phyloP scores from a whole-genome alignment of 257 asterid genomes.

The Scutellaria barbata region DNA sequence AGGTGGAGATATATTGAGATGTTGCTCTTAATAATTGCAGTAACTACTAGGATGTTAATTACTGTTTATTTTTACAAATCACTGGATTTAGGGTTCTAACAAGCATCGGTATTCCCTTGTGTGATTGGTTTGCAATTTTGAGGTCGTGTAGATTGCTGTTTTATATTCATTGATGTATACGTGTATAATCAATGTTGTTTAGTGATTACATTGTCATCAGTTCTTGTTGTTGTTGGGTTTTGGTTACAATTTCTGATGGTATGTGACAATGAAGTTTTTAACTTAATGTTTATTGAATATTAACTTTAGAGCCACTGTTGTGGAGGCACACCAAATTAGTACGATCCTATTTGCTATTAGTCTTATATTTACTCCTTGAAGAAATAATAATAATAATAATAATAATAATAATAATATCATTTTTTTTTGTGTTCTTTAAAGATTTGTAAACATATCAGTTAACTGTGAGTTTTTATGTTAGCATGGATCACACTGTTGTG shows the following conservation, averaged over 20 bases:
- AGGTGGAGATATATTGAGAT: conserved; percentile 15
- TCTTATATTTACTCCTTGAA: too few relatives aligned
- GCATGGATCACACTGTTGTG: conserved; percentile 6
- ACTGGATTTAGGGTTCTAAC: background rate
- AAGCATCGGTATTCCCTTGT: conserved; percentile 16
- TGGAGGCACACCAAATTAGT: background rate
- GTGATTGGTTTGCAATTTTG: background rate
- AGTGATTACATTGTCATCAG: background rate
- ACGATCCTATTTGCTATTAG: conserved; percentile 5
- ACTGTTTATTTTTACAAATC: background rate
- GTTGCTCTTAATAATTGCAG: conserved; percentile 1
- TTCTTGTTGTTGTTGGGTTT: conserved; percentile 5
- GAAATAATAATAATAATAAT: too few relatives aligned
- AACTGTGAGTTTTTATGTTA: background rate
- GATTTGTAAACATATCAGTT: background rate
- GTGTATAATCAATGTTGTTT: too few relatives aligned
- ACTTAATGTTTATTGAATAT: background rate
- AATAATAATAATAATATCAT: too few relatives aligned
- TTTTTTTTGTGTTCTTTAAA: background rate
- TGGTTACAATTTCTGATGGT: conserved; percentile 11
- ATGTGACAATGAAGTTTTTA: conserved; percentile 1
- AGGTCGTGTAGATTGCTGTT: background rate
- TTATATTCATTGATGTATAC: background rate
- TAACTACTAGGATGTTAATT: conserved; percentile 1
- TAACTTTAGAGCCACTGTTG: conserved; percentile 7